These are phyloP conservation scores for Basidiobolus meristosporus DNA, from an alignment of 371 early-diverging fungal species.

Conservation along the genomic window DNA sequence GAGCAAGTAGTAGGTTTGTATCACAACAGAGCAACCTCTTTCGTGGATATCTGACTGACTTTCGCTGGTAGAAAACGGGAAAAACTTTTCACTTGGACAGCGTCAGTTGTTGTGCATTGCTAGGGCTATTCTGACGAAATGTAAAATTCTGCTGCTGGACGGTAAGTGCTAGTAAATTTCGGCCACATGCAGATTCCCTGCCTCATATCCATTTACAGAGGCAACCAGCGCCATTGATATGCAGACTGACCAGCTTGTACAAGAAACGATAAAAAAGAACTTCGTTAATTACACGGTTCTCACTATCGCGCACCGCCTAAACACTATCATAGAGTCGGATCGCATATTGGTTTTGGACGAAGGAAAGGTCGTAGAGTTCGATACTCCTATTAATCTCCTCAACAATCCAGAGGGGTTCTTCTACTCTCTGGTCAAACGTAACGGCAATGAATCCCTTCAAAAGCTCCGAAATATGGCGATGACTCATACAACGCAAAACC, in stretches of 20 bases:
- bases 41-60: slow-evolving; percentile 4
- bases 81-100: slow-evolving; percentile 61
- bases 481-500: no score
- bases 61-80: slow-evolving; percentile 43
- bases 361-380: slow-evolving; percentile 16
- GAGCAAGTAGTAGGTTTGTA: no score
- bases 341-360: slow-evolving; percentile 15
- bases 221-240: slow-evolving; percentile 42
- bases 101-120: slow-evolving; percentile 62
- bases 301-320: slow-evolving; percentile 48
- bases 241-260: slow-evolving; percentile 34
- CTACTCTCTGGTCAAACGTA: slow-evolving; percentile 2
- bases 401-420: slow-evolving; percentile 1
- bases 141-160: slow-evolving; percentile 53
- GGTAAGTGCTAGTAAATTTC: background rate
- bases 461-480: background rate
- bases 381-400: slow-evolving; percentile 3
- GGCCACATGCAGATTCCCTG: background rate
- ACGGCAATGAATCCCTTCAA: background rate
- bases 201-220: slow-evolving; percentile 20
- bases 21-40: slow-evolving; percentile 6
- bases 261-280: slow-evolving; percentile 29
- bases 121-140: slow-evolving; percentile 43
- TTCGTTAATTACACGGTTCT: slow-evolving; percentile 34
- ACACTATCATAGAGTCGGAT: slow-evolving; percentile 52